These are phyloP conservation scores for Myxozyma vanderwaltii DNA, from an alignment of 805 yeast genomes.

Conservation along the genomic window DNA sequence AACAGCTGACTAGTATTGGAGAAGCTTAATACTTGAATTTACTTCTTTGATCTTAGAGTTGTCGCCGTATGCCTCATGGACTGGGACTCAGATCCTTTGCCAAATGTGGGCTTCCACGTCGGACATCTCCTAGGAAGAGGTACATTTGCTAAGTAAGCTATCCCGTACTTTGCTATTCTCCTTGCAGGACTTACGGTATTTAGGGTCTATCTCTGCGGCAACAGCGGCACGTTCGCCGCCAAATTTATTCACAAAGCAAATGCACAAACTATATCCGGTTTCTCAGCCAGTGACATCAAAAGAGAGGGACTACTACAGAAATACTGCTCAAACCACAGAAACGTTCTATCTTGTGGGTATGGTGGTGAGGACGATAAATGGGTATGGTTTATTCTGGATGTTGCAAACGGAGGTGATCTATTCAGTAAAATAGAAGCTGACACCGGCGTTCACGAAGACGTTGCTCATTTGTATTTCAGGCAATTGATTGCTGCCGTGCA, in stretches of 20 bases:
- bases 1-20: too few relatives aligned
- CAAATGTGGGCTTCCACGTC: conserved; percentile 19
- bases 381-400: conserved; percentile 67
- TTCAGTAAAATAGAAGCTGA: conserved; percentile 81
- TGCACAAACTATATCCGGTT: conserved; percentile 37
- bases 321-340: conserved; percentile 57
- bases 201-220: conserved; percentile 54
- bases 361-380: conserved; percentile 58
- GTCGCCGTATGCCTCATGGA: not conserved
- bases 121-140: conserved; percentile 68
- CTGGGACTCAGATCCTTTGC: conserved; percentile 13
- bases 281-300: conserved; percentile 46
- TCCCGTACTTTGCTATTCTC: not conserved
- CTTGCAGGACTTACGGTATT: not conserved
- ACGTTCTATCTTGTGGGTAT: conserved; percentile 57
- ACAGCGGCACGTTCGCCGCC: conserved; percentile 53
- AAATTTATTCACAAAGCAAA: conserved; percentile 52
- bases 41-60: not conserved
- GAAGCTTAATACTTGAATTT: not conserved
- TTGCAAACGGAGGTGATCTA: conserved; percentile 73
- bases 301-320: conserved; percentile 63
- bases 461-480: conserved; percentile 68
- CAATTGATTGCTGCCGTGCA: conserved; percentile 65
- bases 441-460: conserved; percentile 63
- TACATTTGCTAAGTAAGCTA: conserved; percentile 58